These are phyloP conservation scores for Colletotrichum viniferum DNA, from an alignment of 2,329 filamentous ascomycete species.

Conservation along the genomic window DNA sequence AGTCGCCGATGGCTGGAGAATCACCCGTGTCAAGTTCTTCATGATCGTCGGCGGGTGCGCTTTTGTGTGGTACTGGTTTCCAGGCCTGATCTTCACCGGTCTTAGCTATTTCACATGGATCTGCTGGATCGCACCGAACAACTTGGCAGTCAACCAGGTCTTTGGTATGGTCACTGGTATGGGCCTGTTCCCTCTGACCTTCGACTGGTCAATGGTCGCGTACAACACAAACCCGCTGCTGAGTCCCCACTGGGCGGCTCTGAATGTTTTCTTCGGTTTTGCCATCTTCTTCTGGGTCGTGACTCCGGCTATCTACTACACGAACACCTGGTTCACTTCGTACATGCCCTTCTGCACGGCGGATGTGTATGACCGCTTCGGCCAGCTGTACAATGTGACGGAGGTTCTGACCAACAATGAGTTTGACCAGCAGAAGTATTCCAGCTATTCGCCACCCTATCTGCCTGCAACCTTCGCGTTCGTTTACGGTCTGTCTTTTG, in stretches of 20 bases:
- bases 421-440: constrained; percentile 51
- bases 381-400: constrained; percentile 50
- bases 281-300: constrained; percentile 60
- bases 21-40: constrained; percentile 47
- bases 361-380: constrained; percentile 54
- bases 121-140: constrained; percentile 53
- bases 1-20: constrained; percentile 31
- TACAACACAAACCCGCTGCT: constrained; percentile 42
- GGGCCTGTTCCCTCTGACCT: constrained; percentile 43
- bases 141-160: constrained; percentile 48
- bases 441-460: constrained; percentile 55
- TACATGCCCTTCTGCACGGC: constrained; percentile 62
- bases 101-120: constrained; percentile 48
- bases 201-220: constrained; percentile 40
- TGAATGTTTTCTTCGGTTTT: constrained; percentile 63
- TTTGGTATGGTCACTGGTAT: constrained; percentile 52
- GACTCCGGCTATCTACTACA: constrained; percentile 62
- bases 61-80: constrained; percentile 55
- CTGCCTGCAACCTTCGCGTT: constrained; percentile 52
- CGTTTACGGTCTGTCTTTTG: constrained; percentile 67
- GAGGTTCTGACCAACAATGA: constrained; percentile 45
- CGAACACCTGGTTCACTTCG: constrained; percentile 59
- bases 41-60: constrained; percentile 39
- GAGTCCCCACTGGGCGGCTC: constrained; percentile 61
- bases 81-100: constrained; percentile 47